Evolutionary conservation across 768 basidiomycete species (phyloP).

Genomic region (Xerocomellus intermedius): DNA sequence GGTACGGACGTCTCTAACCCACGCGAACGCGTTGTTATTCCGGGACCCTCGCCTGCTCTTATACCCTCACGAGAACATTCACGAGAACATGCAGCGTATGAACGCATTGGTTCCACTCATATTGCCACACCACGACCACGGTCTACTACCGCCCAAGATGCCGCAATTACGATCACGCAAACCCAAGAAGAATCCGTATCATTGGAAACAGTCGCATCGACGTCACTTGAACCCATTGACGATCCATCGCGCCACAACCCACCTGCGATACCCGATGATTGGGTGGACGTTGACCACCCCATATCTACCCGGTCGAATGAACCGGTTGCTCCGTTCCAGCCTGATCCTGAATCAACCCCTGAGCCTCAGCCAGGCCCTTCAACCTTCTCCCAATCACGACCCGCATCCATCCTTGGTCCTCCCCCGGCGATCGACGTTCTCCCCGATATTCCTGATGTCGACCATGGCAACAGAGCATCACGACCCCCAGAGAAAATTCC

Average conservation of each 20-base stretch:
- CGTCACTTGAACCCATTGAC: conserved; percentile 2
- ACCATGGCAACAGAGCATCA: conserved; percentile 1
- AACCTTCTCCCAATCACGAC: conserved; percentile 7
- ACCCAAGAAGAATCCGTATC: conserved; percentile 7
- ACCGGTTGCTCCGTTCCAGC: conserved; percentile 1
- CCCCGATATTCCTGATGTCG: conserved; percentile 20
- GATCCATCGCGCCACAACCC: conserved; percentile 20
- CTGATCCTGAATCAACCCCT: conserved; percentile 4
- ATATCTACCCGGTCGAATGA: conserved; percentile 4
- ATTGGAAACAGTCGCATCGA: conserved; percentile 2
- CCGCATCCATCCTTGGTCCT: conserved; percentile 11
- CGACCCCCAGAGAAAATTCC: conserved; percentile 21
- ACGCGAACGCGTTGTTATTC: conserved; percentile 15
- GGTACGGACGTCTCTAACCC: conserved; percentile 23
- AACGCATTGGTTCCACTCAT: conserved; percentile 13
- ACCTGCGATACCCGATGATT: conserved; percentile 28
- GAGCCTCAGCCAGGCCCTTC: conserved; percentile 1
- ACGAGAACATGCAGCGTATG: conserved; percentile 12
- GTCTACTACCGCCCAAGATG: conserved; percentile 3
- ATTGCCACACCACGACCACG: conserved; percentile 4
- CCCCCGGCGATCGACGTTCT: conserved; percentile 11
- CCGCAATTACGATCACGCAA: conserved; percentile 12
- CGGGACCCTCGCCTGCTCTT: conserved; percentile 27
- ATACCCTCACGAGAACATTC: conserved; percentile 27
- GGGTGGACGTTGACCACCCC: conserved; percentile 25